Conservation (phyloP, 2,329 filamentous ascomycete genomes). For the Scortechinia acanthostroma region DNA sequence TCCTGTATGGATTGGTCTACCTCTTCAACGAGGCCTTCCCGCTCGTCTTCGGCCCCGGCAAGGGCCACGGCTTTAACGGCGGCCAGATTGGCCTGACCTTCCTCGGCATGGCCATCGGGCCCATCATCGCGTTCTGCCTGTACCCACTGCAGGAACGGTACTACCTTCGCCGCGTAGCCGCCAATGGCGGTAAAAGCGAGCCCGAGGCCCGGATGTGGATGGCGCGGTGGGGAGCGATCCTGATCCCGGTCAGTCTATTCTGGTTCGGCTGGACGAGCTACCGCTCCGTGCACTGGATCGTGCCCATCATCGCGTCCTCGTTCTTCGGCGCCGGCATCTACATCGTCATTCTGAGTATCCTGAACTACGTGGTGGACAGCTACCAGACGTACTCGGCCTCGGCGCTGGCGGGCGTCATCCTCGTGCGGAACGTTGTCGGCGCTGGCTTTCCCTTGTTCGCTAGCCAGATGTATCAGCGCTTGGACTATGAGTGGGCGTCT, state of each 20-base stretch:
- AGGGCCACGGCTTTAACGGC: conserved; percentile 28
- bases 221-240: conserved; percentile 26
- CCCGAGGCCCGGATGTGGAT: conserved; percentile 31
- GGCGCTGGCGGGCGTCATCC: conserved; percentile 27
- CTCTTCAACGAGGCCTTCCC: conserved; percentile 38
- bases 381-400: conserved; percentile 32
- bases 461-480: conserved; percentile 61
- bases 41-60: conserved; percentile 32
- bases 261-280: conserved; percentile 25
- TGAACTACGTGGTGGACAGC: conserved; percentile 37
- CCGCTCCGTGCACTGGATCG: conserved; percentile 24
- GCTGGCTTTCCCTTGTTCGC: conserved; percentile 74
- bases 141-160: conserved; percentile 33
- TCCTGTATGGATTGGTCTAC: conserved; percentile 37
- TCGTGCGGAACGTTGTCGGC: conserved; percentile 26
- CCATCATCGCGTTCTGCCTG: conserved; percentile 29
- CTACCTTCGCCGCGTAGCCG: conserved; percentile 21
- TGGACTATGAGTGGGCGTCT: conserved; percentile 68
- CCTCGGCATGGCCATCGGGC: conserved; percentile 22
- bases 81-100: conserved; percentile 29
- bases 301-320: conserved; percentile 36
- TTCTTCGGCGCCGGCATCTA: conserved; percentile 42
- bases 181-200: conserved; percentile 18
- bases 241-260: conserved; percentile 19
- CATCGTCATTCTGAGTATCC: conserved; percentile 37